Base-by-base conservation (phyloP, 73 alveolate species). In the Tetrahymena borealis region DNA sequence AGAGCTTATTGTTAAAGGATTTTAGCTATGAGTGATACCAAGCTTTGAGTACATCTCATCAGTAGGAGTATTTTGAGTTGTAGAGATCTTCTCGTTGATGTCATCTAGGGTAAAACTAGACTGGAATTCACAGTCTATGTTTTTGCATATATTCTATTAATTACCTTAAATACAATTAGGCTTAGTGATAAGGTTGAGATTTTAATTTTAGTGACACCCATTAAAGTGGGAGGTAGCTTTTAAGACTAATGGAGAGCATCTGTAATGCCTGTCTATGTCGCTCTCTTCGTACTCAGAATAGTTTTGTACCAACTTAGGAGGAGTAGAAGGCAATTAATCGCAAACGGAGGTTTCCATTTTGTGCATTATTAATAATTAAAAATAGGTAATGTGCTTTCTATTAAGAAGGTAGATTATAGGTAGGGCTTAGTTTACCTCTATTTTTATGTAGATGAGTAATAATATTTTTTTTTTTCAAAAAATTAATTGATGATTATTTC, bases 271-370 rank as follows among this genome's bases (percentile, higher is more conserved):
- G 5, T 60, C 85, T 13, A 32, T 60, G 13, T 60, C 28, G 31
- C 28, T 20, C 11, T 60, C 85, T 24, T 60, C 85, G 13, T 60
- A 60, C 10, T 60, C 85, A 9, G 85, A 60, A 35, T 18, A 60
- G 11, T 60, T 60, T 60, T 13, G 16, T 1, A 35, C 85, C 36
- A 60, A 60, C 85, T 60, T 60, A 2, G 85, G 85, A 60, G 85
- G 85, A n/a, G 85, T 60, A 60, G 85, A 60, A 60, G 85, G 85
- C 31, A 60, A 60, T 60, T 60, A 60, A 4, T 60, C 85, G 13
- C 85, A 60, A n/a, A 60, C 85, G 28, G 85, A 60, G 85, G 85
- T 60, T 60, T 60, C 85, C 85, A 60, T 60, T 60, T 60, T 60
- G 10, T 60, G 85, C 85, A 60, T 60, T 60, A n/a, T n/a, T n/a